Evolutionary conservation across 805 yeast species (phyloP), one percentile per base, ranked within the genome.

Genomic region (Candida oleophila): DNA sequence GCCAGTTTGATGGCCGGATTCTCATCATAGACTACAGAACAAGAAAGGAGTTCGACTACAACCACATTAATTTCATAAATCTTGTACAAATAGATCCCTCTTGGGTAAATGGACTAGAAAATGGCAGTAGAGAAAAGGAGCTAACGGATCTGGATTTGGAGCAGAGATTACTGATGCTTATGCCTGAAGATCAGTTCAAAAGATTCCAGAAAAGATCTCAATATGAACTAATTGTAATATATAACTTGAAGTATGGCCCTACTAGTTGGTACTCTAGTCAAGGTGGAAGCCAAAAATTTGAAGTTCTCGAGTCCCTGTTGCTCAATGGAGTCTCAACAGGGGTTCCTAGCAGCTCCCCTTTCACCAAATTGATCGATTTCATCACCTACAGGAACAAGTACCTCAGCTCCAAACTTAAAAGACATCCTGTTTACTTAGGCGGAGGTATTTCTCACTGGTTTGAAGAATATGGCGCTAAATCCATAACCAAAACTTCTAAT

Each of bases 11-110:
- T 11, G 34, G 15, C 28, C 53, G 42, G 22, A 57, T 85, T 0
- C 68, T 91, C n/a, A 50, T 91, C 9, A 75, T 92, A 4, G 98
- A 92, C 61, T 76, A 82, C 37, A 71, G 97, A 53, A 69, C 83
- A 15, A 70, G 83, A 35, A 70, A 69, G 16, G 83, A 80, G 33
- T 90, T 77, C 58, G 77, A 80, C 41, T 67, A 69, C 38, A 77
- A 79, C 41, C 97, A 89, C 62, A 81, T 91, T 19, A 68, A 76
- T 11, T 67, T 80, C 21, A 65, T 69, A 2, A 79, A 85, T 45
- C 62, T 86, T 7, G 74, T 88, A 9, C 87, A 91, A 59, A 76
- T 91, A 16, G 96, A 89, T 44, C 97, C 97, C 18, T 43, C 52
- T 2, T 45, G 51, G 20, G 40, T 65, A 1, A 44, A 43, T 19